phyloP scores from a whole-genome alignment of 2,329 filamentous ascomycete species.

The Aspergillus jensenii region DNA sequence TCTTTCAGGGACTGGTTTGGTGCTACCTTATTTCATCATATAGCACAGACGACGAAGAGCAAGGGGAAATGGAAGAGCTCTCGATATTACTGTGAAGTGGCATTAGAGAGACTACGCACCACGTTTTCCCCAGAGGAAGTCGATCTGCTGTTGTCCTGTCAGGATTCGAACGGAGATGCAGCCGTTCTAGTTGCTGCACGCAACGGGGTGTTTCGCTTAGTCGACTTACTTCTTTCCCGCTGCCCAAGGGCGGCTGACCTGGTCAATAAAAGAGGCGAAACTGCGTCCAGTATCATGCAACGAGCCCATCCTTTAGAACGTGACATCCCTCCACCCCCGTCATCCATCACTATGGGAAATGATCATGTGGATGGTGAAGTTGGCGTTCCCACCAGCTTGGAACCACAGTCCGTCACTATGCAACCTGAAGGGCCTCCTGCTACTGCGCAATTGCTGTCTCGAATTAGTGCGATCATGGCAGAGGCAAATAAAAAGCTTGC shows the following conservation, averaged over 20 bases:
- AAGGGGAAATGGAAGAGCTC: constrained; percentile 86
- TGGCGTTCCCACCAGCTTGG: constrained; percentile 27
- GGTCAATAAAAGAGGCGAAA: constrained; percentile 75
- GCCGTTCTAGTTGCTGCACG: constrained; percentile 84
- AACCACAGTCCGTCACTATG: constrained; percentile 28
- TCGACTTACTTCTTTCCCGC: constrained; percentile 67
- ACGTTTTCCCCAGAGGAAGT: constrained; percentile 73
- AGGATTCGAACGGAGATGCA: constrained; percentile 86
- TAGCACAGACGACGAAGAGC: constrained; percentile 81
- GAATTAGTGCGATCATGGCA: constrained; percentile 67
- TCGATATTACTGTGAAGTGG: constrained; percentile 88
- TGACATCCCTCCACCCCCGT: constrained; percentile 66
- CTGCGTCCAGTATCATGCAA: constrained; percentile 81
- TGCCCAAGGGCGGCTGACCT: constrained; percentile 78
- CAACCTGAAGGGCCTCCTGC: constrained; percentile 56
- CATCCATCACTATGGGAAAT: constrained; percentile 57
- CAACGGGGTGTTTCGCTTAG: constrained; percentile 77
- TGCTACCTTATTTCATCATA: constrained; percentile 90
- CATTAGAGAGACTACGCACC: constrained; percentile 83
- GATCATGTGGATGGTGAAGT: constrained; percentile 34
- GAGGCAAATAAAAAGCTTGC: constrained; percentile 72
- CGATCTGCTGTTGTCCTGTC: constrained; percentile 74
- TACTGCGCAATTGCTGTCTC: constrained; percentile 67
- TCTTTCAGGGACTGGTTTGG: constrained; percentile 76
- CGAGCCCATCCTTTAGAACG: constrained; percentile 67